A percentile compares a stretch with the other conserved stretches of the same genome.
These are phyloP conservation scores for Amanita jacksonii DNA, from an alignment of 768 basidiomycete genomes.

Conservation along the genomic window DNA sequence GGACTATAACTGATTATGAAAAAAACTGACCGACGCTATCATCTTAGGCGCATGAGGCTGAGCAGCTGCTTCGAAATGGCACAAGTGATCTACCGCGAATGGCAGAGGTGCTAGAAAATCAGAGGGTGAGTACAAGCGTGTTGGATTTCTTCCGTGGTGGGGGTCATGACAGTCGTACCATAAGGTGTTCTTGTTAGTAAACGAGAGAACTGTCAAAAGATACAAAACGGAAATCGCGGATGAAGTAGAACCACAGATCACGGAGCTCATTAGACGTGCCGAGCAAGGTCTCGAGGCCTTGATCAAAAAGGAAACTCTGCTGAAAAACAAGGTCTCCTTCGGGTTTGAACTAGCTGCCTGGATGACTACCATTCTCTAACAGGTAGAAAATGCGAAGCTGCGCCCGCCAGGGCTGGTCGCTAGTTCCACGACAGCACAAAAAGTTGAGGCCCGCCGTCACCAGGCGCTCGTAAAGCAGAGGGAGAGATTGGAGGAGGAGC, in stretches of 20 bases:
- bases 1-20: neutral
- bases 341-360: neutral
- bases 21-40: conserved; percentile 1
- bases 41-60: conserved; percentile 54
- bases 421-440: conserved; percentile 46
- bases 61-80: conserved; percentile 57
- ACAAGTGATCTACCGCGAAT: conserved; percentile 67
- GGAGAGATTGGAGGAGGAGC: conserved; percentile 57
- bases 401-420: conserved; percentile 33
- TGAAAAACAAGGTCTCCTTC: conserved; percentile 53
- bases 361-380: conserved; percentile 2
- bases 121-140: conserved; percentile 39
- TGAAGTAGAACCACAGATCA: conserved; percentile 75
- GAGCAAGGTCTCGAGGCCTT: conserved; percentile 57
- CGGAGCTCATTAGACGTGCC: conserved; percentile 61
- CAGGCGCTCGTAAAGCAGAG: conserved; percentile 59
- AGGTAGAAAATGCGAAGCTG: conserved; percentile 51
- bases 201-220: conserved; percentile 59
- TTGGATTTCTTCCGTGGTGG: neutral
- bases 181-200: conserved; percentile 73
- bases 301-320: conserved; percentile 48
- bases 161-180: too few relatives aligned
- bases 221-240: conserved; percentile 72
- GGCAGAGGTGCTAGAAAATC: conserved; percentile 54
- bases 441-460: conserved; percentile 55